Evolutionary conservation across 106 monocot species (phyloP).

Genomic region (Narthecium ossifragum): DNA sequence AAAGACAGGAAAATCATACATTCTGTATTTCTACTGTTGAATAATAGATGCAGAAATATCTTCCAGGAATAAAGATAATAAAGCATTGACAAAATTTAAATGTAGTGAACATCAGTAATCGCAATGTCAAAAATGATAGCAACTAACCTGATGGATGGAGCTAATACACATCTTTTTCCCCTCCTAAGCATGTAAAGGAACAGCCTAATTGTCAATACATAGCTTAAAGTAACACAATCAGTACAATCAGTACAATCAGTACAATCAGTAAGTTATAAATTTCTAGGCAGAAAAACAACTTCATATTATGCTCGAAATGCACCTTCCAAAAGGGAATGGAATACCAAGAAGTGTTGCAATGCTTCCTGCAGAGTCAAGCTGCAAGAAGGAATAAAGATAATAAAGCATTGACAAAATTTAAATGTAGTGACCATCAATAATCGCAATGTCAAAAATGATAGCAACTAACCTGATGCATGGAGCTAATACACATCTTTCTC

Average conservation of each 20-base stretch:
- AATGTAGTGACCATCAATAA: background rate
- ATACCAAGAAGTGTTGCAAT: too few species aligned
- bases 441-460: too few species aligned
- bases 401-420: slow-evolving; percentile 3
- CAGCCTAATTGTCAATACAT: background rate
- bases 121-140: too few species aligned
- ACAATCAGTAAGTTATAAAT: too few species aligned
- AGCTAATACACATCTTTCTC: slow-evolving; percentile 48
- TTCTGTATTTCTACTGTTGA: slow-evolving; percentile 51
- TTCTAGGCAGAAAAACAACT: too few species aligned
- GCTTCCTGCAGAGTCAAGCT: too few species aligned
- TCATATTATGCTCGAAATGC: too few species aligned
- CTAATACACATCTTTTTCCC: slow-evolving; percentile 56
- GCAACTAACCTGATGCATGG: slow-evolving; percentile 73
- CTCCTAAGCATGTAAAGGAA: slow-evolving; percentile 37
- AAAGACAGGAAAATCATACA: slow-evolving; percentile 76
- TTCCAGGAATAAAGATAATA: slow-evolving; percentile 27
- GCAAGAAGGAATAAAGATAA: slow-evolving; percentile 5
- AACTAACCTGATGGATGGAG: slow-evolving; percentile 77
- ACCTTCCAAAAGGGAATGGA: too few species aligned
- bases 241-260: too few species aligned
- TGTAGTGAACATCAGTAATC: background rate
- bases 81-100: slow-evolving; percentile 6
- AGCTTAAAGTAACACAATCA: too few species aligned
- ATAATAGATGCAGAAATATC: slow-evolving; percentile 18